Conservation (phyloP, 306 rosid species). For the Purshia tridentata region DNA sequence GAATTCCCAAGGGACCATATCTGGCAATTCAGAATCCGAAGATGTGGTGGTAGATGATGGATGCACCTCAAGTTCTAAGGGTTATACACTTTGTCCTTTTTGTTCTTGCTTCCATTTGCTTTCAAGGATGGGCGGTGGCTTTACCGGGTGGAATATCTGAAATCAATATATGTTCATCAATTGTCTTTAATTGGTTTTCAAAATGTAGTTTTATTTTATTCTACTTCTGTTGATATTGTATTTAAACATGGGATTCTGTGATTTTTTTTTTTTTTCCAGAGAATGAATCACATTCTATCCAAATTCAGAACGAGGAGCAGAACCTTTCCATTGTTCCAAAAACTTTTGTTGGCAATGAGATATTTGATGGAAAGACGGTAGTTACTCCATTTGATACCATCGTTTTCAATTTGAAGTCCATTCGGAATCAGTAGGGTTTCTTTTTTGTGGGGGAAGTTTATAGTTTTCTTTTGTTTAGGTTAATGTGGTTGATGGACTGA, state of each 20-base stretch:
- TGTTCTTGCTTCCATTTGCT: not conserved
- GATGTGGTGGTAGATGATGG: constrained; percentile 45
- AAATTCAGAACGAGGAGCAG: constrained; percentile 50
- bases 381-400: constrained; percentile 23
- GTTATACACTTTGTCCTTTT: constrained; percentile 31
- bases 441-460: not conserved
- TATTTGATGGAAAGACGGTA: constrained; percentile 73
- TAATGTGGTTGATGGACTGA: constrained; percentile 81
- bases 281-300: constrained; percentile 41
- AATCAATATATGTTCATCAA: not conserved
- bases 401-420: constrained; percentile 10
- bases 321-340: constrained; percentile 43
- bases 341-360: constrained; percentile 59
- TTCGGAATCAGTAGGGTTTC: not conserved
- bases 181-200: constrained; percentile 4
- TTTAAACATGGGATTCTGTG: constrained; percentile 7
- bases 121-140: not conserved
- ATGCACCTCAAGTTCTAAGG: constrained; percentile 45
- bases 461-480: constrained; percentile 41
- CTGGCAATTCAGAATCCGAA: constrained; percentile 44
- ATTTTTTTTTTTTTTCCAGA: constrained; percentile 40
- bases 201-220: not conserved
- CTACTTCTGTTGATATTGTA: not conserved
- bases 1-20: constrained; percentile 39
- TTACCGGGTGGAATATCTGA: not conserved